Percentiles rank a stretch among this genome's conserved stretches.
Conservation (phyloP, 1,139 yeast species). For the Saccharomycopsis phalli region DNA sequence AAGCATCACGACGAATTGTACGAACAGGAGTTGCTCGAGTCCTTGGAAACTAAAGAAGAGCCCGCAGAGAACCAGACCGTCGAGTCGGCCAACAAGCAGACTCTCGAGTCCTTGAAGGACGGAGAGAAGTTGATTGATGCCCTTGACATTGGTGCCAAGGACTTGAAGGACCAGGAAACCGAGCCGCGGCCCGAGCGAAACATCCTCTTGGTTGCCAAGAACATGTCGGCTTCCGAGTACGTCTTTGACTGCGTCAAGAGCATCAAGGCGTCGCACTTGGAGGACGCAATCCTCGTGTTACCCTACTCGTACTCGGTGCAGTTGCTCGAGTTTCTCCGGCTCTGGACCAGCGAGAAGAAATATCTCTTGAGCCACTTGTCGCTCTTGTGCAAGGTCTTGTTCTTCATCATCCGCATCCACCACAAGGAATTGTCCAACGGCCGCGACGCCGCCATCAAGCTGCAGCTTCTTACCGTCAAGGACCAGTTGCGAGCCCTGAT, state of each 20-base stretch:
- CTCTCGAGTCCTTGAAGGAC: conserved; percentile 85
- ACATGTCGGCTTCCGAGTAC: conserved; percentile 65
- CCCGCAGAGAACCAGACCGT: conserved; percentile 33
- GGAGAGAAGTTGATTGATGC: conserved; percentile 95
- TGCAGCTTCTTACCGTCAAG: conserved; percentile 51
- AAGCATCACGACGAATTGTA: conserved; percentile 89
- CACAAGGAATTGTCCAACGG: conserved; percentile 67
- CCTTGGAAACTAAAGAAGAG: conserved; percentile 56
- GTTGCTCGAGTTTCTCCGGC: conserved; percentile 61
- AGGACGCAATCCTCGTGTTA: conserved; percentile 82
- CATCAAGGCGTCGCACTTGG: conserved; percentile 77
- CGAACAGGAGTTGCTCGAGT: conserved; percentile 64
- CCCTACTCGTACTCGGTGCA: conserved; percentile 80
- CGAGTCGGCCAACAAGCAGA: conserved; percentile 72
- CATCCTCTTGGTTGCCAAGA: conserved; percentile 56
- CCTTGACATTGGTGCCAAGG: conserved; percentile 70
- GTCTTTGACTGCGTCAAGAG: conserved; percentile 62
- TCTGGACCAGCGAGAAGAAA: conserved; percentile 53
- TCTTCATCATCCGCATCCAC: conserved; percentile 63
- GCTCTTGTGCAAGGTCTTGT: conserved; percentile 63
- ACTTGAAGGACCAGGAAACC: conserved; percentile 49
- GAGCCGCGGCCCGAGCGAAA: conserved; percentile 57
- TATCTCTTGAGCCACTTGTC: conserved; percentile 44
- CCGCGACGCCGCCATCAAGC: conserved; percentile 51
- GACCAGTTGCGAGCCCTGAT: conserved; percentile 47